Evolutionary conservation across 1,284 basidiomycete genomes (phyloP), one percentile per base, ranked within the genome.

Genomic region (Puccinia triticina): DNA sequence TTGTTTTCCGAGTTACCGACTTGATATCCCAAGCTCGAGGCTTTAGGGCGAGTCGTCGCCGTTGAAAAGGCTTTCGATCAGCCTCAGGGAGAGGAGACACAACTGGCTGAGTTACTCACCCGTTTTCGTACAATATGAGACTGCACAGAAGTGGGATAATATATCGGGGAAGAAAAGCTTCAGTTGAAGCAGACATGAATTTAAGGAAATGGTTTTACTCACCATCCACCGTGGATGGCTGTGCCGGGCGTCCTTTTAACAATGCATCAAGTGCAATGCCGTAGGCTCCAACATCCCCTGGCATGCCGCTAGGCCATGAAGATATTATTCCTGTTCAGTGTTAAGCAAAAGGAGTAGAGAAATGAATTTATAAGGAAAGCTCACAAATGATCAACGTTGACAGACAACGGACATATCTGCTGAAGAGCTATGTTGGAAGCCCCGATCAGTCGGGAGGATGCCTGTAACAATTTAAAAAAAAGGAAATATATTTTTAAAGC

Each of bases 181-280:
- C 48, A 50, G 48, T 61, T 23, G 8, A 46, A 50, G 48, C 18
- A 50, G 55, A 7, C 18, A 50, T 50, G n/a, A 61, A 34, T 29
- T 61, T 61, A 16, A 34, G 26, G 12, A 61, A 61, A 34, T 2
- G 12, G 5, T 57, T 10, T 4, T 21, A 55, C 78, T 80, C n/a
- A 80, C 78, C 16, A 61, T 80, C 78, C 23, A 80, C 53, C n/a
- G 53, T 80, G 4, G 55, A 61, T 2, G 53, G 29, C 29, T 43
- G 50, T 23, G 78, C 78, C 1, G 78, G 78, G 12, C 78, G 48
- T 48, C 78, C 78, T 46, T 73, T 69, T n/a, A 61, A 14, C 55
- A 80, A 73, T 14, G 69, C 78, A 73, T 80, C 78, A 29, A 71
- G 66, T 12, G 55, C 78, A 55, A 73, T 40, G 1, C 78, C 78